Base-by-base conservation (phyloP, 768 basidiomycete species). In the Collybia nuda region DNA sequence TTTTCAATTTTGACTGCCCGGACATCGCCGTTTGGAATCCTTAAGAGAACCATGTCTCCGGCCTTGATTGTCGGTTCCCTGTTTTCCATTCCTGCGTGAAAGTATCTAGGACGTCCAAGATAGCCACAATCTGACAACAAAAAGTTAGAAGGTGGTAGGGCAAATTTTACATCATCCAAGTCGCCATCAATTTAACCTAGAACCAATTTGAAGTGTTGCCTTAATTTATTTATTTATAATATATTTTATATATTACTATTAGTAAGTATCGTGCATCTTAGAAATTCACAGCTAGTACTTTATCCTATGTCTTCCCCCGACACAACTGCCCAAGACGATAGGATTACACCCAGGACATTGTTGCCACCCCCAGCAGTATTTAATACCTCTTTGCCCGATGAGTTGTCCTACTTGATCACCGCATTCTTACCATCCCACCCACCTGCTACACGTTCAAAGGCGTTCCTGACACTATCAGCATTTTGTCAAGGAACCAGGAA, bases 11-110 rank as follows among this genome's bases (percentile, higher is more conserved):
- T 89, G 49, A 90, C 70, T 39, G 84, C 81, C 58, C 84, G 86
- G 43, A 90, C 75, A 51, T 89, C 87, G 45, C 88, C 88, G 55
- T 83, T 93, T 4, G 93, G 93, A 37, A 95, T 63, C 49, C 77
- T 78, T 38, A 97, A 65, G 19, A 98, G 74, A 36, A 98, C 83
- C n/a, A 82, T 84, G 64, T 94, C 79, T 7, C 90, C 88, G 5
- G 76, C 65, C 43, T 80, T 75, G 47, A 96, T 88, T 19, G 60
- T 71, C 14, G 52, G 22, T 19, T 54, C 46, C 50, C 62, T 58
- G 15, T 55, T 63, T 47, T 62, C 63, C 36, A 58, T 40, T 15
- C 54, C 23, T 8, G 56, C 24, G n/a, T 23, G 44, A 8, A 52
- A 19, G 28, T 44, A 23, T 24, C 23, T 35, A 39, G 29, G 17